These are phyloP conservation scores for Trypanosoma lewisi DNA, from an alignment of 208 protist species.

Conservation along the genomic window DNA sequence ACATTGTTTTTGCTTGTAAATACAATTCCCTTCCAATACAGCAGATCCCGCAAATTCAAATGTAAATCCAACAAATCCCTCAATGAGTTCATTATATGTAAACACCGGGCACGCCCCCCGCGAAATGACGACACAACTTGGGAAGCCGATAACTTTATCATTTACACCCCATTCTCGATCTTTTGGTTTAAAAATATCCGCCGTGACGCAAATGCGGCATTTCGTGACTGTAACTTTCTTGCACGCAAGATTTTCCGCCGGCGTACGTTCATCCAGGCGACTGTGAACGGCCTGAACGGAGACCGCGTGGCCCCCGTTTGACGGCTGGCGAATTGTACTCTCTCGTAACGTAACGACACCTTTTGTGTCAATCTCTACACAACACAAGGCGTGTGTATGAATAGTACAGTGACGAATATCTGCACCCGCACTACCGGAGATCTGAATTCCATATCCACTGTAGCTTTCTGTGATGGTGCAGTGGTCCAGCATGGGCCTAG, in stretches of 20 bases:
- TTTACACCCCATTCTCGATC: slow-evolving; percentile 13
- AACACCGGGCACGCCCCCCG: slow-evolving; percentile 67
- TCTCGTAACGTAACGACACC: slow-evolving; percentile 56
- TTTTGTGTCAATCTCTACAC: slow-evolving; percentile 74
- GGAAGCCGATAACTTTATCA: slow-evolving; percentile 23
- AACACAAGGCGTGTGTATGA: slow-evolving; percentile 49
- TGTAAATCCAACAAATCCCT: slow-evolving; percentile 76
- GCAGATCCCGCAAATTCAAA: slow-evolving; percentile 66
- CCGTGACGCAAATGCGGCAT: slow-evolving; percentile 63
- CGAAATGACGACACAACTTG: slow-evolving; percentile 69
- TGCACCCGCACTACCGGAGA: slow-evolving; percentile 63
- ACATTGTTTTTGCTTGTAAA: slow-evolving; percentile 69
- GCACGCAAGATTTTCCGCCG: slow-evolving; percentile 34
- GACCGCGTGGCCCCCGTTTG: slow-evolving; percentile 51
- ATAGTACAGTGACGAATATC: slow-evolving; percentile 50
- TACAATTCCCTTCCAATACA: slow-evolving; percentile 63
- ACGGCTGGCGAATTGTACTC: slow-evolving; percentile 59
- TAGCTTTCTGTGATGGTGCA: slow-evolving; percentile 71
- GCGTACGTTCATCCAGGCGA: slow-evolving; percentile 16
- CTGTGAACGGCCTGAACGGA: slow-evolving; percentile 42
- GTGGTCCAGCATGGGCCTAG: slow-evolving; percentile 39
- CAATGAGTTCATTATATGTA: slow-evolving; percentile 57
- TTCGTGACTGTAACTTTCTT: slow-evolving; percentile 51
- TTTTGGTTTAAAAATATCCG: slow-evolving; percentile 23
- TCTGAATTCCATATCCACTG: slow-evolving; percentile 64